phyloP scores from a whole-genome alignment of 2,329 filamentous ascomycete species.

The Aspergillus bombycis region DNA sequence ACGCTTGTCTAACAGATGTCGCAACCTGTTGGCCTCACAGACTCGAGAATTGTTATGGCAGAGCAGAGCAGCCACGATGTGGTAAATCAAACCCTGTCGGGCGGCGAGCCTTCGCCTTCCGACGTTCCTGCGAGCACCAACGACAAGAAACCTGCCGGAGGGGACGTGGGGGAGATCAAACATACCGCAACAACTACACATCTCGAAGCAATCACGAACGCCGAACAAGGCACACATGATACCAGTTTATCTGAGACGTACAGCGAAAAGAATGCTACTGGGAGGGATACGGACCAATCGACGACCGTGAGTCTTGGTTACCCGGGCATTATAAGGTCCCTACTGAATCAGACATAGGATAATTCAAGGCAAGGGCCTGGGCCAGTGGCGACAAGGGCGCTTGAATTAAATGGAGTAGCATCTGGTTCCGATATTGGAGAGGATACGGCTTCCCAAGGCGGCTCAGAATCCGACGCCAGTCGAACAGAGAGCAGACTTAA shows the following conservation, averaged over 20 bases:
- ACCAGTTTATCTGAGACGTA: conserved; percentile 20
- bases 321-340: conserved; percentile 14
- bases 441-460: conserved; percentile 48
- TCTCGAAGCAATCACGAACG: conserved; percentile 29
- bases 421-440: conserved; percentile 42
- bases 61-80: conserved; percentile 71
- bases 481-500: conserved; percentile 53
- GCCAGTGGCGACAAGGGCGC: conserved; percentile 38
- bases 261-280: conserved; percentile 26
- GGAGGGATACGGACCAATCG: conserved; percentile 29
- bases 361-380: conserved; percentile 34
- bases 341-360: conserved; percentile 31
- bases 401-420: conserved; percentile 44
- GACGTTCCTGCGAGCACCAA: conserved; percentile 66
- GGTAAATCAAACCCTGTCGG: conserved; percentile 72
- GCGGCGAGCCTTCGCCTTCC: conserved; percentile 65
- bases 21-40: conserved; percentile 39
- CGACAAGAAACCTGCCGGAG: conserved; percentile 56
- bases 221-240: conserved; percentile 29
- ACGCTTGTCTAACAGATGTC: conserved; percentile 38
- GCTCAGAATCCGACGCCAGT: conserved; percentile 67
- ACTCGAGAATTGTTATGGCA: conserved; percentile 69
- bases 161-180: conserved; percentile 48
- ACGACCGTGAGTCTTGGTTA: conserved; percentile 34
- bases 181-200: conserved; percentile 41